Evolutionary conservation across 192 early-diverging fungal species (phyloP), one percentile per base, ranked within the genome.

Genomic region (Entrophospora sp.): DNA sequence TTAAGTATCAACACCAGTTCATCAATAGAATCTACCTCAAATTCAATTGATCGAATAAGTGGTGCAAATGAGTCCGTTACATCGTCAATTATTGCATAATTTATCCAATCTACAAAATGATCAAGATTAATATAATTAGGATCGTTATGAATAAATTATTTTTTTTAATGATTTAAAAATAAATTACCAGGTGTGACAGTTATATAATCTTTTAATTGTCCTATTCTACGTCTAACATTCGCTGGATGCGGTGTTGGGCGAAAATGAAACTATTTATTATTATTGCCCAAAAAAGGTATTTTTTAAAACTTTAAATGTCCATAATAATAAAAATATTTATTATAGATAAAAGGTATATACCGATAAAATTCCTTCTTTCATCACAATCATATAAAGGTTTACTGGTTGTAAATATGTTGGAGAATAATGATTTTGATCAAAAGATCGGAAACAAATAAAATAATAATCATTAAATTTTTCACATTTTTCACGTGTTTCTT

Each of bases 381-480:
- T 72, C 7, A 80, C 74, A 2, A 83, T 59, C 42, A 62, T 79
- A 66, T 78, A 82, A 42, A 77, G 69, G 34, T 68, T 82, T 27
- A 75, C 66, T 10, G 80, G 70, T 24, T 68, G 64, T 32, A 82
- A 42, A 27, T 67, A 71, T 31, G 69, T 69, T 22, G 69, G 58
- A 60, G 68, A 71, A 55, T 68, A 57, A 8, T 40, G 69, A 43
- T 77, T 70, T 27, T 70, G 34, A 14, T 78, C 75, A 66, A 77
- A 85, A 1, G 80, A 82, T 28, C 89, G 81, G 64, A 92, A 91
- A 67, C 84, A 84, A 10, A 93, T 80, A 79, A 93, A 91, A 64
- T 90, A 90, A 77, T 97, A 97, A 72, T 89, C 85, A 53, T 77
- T 78, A 73, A 93, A 97, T 31, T 87, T 77, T 74, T 97, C 94